A percentile compares a stretch with the other conserved stretches of the same genome.
Conservation (phyloP, 225 moss, liverwort and hornwort genomes). For the Polytrichum formosum region DNA sequence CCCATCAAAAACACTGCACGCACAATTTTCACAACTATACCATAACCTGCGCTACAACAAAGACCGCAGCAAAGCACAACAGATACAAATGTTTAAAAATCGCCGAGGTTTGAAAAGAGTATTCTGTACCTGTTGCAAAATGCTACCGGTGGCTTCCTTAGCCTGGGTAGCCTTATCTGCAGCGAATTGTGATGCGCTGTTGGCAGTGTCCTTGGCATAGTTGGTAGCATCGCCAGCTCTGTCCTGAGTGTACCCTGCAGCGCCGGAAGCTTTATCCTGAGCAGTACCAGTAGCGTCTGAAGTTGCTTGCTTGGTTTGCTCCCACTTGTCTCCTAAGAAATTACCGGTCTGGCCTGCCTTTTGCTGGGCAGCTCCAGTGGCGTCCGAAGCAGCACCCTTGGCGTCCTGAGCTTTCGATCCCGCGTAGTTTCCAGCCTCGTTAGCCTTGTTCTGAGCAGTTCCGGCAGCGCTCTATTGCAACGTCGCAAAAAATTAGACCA, state of each 20-base stretch:
- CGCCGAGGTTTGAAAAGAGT: too few species aligned
- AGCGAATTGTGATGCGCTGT: not conserved
- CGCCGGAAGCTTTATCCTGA: slow-evolving; percentile 12
- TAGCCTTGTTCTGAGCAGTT: slow-evolving; percentile 22
- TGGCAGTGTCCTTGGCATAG: not conserved
- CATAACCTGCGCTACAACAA: too few species aligned
- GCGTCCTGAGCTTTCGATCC: slow-evolving; percentile 9
- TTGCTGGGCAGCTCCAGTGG: slow-evolving; percentile 9
- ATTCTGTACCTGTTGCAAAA: not conserved
- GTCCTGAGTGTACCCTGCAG: slow-evolving; percentile 8
- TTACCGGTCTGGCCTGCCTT: slow-evolving; percentile 4
- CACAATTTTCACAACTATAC: too few species aligned
- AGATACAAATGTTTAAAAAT: not conserved
- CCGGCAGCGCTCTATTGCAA: slow-evolving; percentile 18
- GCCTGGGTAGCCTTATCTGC: slow-evolving; percentile 12
- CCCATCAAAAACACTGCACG: not conserved
- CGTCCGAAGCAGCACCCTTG: slow-evolving; percentile 8
- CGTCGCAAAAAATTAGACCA: too few species aligned
- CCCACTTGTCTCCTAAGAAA: slow-evolving; percentile 3
- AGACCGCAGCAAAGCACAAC: not conserved
- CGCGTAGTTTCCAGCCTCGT: not conserved
- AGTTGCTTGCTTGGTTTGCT: slow-evolving; percentile 9
- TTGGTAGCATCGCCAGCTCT: not conserved
- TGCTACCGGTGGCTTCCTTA: slow-evolving; percentile 2
- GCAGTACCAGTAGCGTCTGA: slow-evolving; percentile 7